Conservation (phyloP, 2,329 filamentous ascomycete species). For the Colletotrichum lupini region DNA sequence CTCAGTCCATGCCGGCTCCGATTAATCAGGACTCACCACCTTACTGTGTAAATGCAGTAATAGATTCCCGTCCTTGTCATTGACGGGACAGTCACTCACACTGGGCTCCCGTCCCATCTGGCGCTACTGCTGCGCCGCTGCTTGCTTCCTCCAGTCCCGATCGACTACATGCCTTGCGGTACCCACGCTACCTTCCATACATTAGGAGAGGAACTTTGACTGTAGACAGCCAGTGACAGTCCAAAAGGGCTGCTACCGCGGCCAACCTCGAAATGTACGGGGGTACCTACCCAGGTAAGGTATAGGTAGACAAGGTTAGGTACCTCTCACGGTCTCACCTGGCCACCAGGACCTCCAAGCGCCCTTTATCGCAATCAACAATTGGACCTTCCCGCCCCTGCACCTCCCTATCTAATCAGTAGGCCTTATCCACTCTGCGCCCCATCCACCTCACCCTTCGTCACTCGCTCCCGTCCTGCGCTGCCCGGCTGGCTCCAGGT, state of each 20-base stretch:
- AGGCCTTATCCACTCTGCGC: conserved; percentile 21
- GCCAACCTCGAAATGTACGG: not conserved
- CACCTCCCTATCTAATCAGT: conserved; percentile 30
- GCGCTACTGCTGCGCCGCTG: conserved; percentile 14
- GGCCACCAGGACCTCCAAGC: too few species aligned
- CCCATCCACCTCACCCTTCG: conserved; percentile 32
- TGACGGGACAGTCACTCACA: not conserved
- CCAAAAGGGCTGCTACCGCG: not conserved
- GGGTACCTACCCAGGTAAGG: too few species aligned
- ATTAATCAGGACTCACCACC: not conserved
- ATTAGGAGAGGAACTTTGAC: too few species aligned
- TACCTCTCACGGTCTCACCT: conserved; percentile 4
- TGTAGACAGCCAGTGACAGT: too few species aligned
- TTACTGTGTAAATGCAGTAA: too few species aligned
- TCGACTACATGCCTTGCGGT: too few species aligned
- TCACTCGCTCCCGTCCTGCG: conserved; percentile 18
- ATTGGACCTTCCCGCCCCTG: conserved; percentile 18
- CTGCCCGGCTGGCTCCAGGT: not conserved
- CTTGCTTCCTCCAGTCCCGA: not conserved
- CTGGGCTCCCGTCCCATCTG: conserved; percentile 1
- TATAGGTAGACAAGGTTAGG: not conserved
- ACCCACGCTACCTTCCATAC: too few species aligned
- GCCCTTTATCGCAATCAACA: conserved; percentile 32
- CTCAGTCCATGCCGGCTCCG: not conserved
- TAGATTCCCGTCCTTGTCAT: not conserved